phyloP scores from a whole-genome alignment of 345 rosid species.

The Salix dunnii region DNA sequence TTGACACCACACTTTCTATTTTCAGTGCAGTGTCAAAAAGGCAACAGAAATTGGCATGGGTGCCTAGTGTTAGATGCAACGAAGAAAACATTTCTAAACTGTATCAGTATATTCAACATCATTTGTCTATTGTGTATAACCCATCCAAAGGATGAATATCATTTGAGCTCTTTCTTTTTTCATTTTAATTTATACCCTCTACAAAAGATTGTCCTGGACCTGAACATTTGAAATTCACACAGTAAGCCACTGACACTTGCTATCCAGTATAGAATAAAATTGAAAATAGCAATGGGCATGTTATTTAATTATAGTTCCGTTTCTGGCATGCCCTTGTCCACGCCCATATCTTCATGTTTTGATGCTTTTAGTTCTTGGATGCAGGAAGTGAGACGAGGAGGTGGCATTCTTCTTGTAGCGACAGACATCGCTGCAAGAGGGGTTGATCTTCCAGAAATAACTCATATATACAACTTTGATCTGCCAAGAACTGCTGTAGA shows the following conservation, averaged over 20 bases:
- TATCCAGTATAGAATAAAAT: too few species aligned
- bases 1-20: neutral
- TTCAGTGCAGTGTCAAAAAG: neutral
- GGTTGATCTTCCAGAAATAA: slow-evolving; percentile 82
- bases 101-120: too few species aligned
- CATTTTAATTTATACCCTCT: too few species aligned
- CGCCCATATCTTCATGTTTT: neutral
- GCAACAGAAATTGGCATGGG: too few species aligned
- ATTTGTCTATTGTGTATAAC: too few species aligned
- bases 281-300: too few species aligned
- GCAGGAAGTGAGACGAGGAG: slow-evolving; percentile 78
- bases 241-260: too few species aligned
- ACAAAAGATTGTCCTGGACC: too few species aligned
- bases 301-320: too few species aligned
- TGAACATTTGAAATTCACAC: too few species aligned
- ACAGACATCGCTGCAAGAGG: slow-evolving; percentile 95
- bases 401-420: slow-evolving; percentile 76
- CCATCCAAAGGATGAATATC: too few species aligned
- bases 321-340: neutral
- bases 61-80: neutral
- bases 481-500: slow-evolving; percentile 74
- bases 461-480: slow-evolving; percentile 88
- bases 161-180: too few species aligned
- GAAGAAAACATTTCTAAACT: neutral
- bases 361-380: neutral